Conservation (phyloP, 805 yeast genomes). For the Metschnikowia lachancei region DNA sequence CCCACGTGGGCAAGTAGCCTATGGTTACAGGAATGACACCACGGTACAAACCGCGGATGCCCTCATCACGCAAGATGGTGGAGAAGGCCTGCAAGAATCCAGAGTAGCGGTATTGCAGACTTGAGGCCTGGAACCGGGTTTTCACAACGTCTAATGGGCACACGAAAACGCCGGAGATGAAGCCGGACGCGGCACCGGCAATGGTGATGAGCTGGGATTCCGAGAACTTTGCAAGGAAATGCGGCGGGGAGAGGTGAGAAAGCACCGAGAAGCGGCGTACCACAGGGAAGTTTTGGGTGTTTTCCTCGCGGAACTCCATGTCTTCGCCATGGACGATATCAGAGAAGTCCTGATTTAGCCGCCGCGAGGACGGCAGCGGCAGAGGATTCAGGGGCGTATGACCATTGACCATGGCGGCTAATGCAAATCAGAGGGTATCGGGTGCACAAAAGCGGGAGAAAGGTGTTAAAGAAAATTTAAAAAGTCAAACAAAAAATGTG, state of each 20-base stretch:
- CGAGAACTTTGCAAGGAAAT: conserved; percentile 26
- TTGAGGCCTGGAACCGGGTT: conserved; percentile 92
- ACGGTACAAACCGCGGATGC: conserved; percentile 76
- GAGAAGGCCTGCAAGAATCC: conserved; percentile 64
- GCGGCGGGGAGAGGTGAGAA: conserved; percentile 23
- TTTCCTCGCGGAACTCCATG: conserved; percentile 29
- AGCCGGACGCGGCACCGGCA: conserved; percentile 93
- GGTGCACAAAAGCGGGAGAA: too few relatives aligned
- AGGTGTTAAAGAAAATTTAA: not conserved
- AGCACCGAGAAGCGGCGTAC: conserved; percentile 21
- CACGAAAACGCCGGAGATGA: conserved; percentile 81
- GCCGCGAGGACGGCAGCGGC: conserved; percentile 9
- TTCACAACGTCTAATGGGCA: conserved; percentile 97
- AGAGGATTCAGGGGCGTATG: not conserved
- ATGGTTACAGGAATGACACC: conserved; percentile 90
- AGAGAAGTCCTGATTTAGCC: conserved; percentile 28
- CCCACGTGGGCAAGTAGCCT: conserved; percentile 98
- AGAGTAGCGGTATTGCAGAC: conserved; percentile 48
- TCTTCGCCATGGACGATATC: conserved; percentile 41
- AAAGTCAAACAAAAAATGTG: not conserved
- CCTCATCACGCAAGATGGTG: conserved; percentile 73
- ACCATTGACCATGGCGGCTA: conserved; percentile 1
- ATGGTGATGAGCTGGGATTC: conserved; percentile 66
- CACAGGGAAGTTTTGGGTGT: conserved; percentile 22
- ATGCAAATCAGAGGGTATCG: not conserved